phyloP scores from a whole-genome alignment of 2,329 filamentous ascomycete species.

The Phaeosphaeria sp. region DNA sequence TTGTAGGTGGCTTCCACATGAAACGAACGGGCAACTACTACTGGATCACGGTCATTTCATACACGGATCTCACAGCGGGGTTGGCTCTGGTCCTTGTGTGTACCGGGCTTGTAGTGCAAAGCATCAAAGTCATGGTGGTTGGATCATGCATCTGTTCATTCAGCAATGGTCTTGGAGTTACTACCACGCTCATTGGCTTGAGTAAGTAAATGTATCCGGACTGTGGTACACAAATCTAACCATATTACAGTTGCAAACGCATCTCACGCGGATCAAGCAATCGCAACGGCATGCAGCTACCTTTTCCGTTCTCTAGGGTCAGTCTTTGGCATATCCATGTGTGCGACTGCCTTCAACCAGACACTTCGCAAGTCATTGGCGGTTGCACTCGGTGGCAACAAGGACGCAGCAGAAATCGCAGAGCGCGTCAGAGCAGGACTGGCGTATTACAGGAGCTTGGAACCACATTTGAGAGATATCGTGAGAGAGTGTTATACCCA shows the following conservation, averaged over 20 bases:
- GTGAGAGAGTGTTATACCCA: conserved; percentile 72
- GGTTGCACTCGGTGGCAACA: conserved; percentile 60
- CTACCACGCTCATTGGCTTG: conserved; percentile 73
- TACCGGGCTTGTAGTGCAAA: conserved; percentile 60
- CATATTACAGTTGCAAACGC: conserved; percentile 68
- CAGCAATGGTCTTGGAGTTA: conserved; percentile 67
- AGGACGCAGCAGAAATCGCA: conserved; percentile 70
- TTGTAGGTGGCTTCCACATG: conserved; percentile 71
- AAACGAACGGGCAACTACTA: conserved; percentile 75
- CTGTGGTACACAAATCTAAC: background rate
- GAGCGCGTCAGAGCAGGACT: conserved; percentile 73
- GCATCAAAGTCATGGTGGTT: conserved; percentile 59
- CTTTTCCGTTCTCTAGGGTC: conserved; percentile 77
- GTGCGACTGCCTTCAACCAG: conserved; percentile 75
- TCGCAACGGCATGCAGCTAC: conserved; percentile 80
- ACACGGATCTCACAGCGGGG: conserved; percentile 61
- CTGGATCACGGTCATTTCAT: conserved; percentile 67
- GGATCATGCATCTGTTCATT: conserved; percentile 64
- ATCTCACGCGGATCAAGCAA: conserved; percentile 69
- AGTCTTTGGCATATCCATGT: conserved; percentile 71
- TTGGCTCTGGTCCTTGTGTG: conserved; percentile 64
- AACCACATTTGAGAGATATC: conserved; percentile 63
- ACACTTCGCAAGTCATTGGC: conserved; percentile 65
- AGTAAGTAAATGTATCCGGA: conserved; percentile 48
- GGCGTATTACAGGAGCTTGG: conserved; percentile 70